phyloP scores from a whole-genome alignment of 202 grass and related monocot genomes.

The Eragrostis tef region DNA sequence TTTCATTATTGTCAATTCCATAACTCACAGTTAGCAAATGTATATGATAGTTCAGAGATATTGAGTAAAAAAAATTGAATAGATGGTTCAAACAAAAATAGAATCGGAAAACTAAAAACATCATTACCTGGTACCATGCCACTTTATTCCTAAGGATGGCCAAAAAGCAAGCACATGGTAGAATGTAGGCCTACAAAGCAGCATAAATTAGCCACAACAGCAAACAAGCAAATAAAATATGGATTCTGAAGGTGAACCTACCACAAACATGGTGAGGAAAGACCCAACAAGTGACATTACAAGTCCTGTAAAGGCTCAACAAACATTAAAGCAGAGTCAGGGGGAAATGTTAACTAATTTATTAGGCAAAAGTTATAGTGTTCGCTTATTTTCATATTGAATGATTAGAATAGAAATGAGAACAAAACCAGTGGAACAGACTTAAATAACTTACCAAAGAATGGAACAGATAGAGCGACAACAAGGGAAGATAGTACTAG shows the following conservation, averaged over 20 bases:
- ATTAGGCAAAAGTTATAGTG: background rate
- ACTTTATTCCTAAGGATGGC: constrained; percentile 68
- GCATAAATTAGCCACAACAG: constrained; percentile 17
- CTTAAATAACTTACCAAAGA: constrained; percentile 71
- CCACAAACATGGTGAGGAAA: constrained; percentile 89
- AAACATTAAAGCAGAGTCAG: background rate
- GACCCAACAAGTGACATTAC: constrained; percentile 92
- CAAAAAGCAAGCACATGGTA: constrained; percentile 90
- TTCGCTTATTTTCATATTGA: background rate
- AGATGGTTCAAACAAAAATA: background rate
- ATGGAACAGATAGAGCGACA: constrained; percentile 76
- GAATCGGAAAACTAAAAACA: constrained; percentile 13
- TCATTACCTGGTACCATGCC: constrained; percentile 70
- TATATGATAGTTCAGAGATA: background rate
- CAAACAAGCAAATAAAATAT: background rate
- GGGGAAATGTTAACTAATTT: background rate
- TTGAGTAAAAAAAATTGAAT: background rate
- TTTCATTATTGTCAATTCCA: background rate
- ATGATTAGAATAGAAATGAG: background rate
- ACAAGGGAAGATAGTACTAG: constrained; percentile 70
- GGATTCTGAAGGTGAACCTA: constrained; percentile 37
- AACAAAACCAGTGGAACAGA: background rate
- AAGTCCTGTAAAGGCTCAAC: constrained; percentile 60
- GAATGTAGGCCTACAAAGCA: constrained; percentile 70
- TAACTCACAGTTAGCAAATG: background rate